phyloP scores from a whole-genome alignment of 176 grass and related monocot genomes.

The Tuctoria greenei region DNA sequence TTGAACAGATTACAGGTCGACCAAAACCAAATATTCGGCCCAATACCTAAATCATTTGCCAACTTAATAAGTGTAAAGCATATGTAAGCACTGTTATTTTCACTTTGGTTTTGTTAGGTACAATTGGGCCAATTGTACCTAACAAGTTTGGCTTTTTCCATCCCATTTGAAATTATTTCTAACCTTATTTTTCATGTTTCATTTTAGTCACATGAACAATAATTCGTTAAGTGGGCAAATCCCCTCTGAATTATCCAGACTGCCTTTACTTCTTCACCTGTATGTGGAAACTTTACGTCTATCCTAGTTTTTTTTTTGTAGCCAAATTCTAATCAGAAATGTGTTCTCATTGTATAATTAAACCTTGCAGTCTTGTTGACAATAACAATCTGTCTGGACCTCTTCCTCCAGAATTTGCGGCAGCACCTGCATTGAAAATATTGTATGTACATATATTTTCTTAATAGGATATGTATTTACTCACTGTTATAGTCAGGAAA shows the following conservation, averaged over 20 bases:
- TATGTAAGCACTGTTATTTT: constrained; percentile 61
- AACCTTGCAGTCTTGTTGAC: constrained; percentile 65
- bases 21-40: constrained; percentile 67
- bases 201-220: constrained; percentile 96
- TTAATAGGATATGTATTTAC: constrained; percentile 31
- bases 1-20: constrained; percentile 89
- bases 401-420: constrained; percentile 67
- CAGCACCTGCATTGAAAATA: constrained; percentile 64
- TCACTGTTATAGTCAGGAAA: constrained; percentile 28
- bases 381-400: constrained; percentile 67
- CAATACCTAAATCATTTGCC: constrained; percentile 85
- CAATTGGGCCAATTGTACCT: too few species aligned
- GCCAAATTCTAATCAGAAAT: not conserved
- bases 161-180: constrained; percentile 23
- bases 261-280: constrained; percentile 80
- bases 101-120: constrained; percentile 1
- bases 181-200: constrained; percentile 33
- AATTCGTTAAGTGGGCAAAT: constrained; percentile 93
- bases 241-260: constrained; percentile 65
- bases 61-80: constrained; percentile 75
- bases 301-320: constrained; percentile 11
- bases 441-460: constrained; percentile 47
- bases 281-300: constrained; percentile 53
- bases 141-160: too few species aligned
- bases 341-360: constrained; percentile 9